Conservation (phyloP, 768 basidiomycete species). For the Kwoniella bestiolae region DNA sequence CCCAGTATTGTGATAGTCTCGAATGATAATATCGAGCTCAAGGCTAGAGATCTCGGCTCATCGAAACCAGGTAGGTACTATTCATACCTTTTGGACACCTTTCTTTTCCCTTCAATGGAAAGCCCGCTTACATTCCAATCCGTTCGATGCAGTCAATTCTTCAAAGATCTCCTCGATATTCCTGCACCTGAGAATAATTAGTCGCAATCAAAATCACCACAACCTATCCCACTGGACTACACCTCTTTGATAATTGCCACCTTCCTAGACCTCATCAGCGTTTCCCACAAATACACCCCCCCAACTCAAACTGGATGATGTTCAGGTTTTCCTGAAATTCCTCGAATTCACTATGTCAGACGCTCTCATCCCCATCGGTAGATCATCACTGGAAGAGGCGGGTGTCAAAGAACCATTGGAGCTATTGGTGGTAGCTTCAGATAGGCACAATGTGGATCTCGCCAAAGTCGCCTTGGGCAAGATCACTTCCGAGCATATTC, state of each 20-base stretch:
- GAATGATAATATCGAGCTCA: conserved; percentile 4
- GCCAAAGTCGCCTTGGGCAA: not conserved
- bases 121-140: too few species aligned
- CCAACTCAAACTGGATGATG: not conserved
- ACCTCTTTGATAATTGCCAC: not conserved
- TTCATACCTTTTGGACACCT: not conserved
- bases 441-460: not conserved
- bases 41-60: not conserved
- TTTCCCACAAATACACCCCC: not conserved
- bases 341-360: not conserved
- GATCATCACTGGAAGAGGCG: not conserved
- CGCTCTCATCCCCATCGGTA: not conserved
- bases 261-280: not conserved
- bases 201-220: not conserved
- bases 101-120: not conserved
- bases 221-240: not conserved
- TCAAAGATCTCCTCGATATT: not conserved
- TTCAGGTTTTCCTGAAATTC: not conserved
- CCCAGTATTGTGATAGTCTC: not conserved
- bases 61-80: conserved; percentile 3
- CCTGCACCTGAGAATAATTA: not conserved
- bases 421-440: conserved; percentile 2
- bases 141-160: conserved; percentile 13
- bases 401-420: not conserved
- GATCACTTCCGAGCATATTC: not conserved